A percentile compares a stretch with the other conserved stretches of the same genome.
Evolutionary conservation across 2,329 filamentous ascomycete genomes (phyloP).

Genomic region (Arthrobotrys iridis): DNA sequence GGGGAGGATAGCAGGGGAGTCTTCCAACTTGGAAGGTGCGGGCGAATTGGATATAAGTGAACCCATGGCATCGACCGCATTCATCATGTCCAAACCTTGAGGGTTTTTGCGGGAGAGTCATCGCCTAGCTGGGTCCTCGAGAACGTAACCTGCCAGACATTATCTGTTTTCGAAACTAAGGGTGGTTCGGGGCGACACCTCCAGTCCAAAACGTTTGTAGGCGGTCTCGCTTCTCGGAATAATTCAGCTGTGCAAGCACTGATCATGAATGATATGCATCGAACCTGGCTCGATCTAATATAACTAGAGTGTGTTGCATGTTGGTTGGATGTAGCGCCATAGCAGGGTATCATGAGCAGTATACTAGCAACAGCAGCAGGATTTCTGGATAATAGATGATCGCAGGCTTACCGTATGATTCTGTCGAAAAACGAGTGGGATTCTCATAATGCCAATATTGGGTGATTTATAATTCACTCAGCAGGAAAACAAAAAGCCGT

Average conservation of each 20-base stretch:
- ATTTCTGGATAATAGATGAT: slow-evolving; percentile 6
- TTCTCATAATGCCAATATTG: slow-evolving; percentile 27
- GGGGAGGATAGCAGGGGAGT: slow-evolving; percentile 3
- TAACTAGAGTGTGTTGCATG: slow-evolving; percentile 29
- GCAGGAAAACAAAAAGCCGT: background rate
- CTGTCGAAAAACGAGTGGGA: background rate
- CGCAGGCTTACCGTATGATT: background rate
- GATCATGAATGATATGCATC: slow-evolving; percentile 18
- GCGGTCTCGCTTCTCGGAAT: slow-evolving; percentile 49
- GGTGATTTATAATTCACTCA: slow-evolving; percentile 51
- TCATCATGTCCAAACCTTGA: slow-evolving; percentile 25
- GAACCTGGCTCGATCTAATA: slow-evolving; percentile 2
- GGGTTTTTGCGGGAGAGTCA: slow-evolving; percentile 37
- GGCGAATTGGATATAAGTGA: slow-evolving; percentile 24
- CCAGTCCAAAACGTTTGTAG: background rate
- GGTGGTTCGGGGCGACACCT: background rate
- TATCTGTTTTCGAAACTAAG: background rate
- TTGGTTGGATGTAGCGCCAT: slow-evolving; percentile 20
- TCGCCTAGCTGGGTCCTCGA: slow-evolving; percentile 15
- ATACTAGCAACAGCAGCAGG: background rate
- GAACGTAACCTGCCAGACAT: background rate
- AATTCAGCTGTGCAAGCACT: slow-evolving; percentile 25
- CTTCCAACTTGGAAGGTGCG: slow-evolving; percentile 12
- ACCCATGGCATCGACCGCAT: slow-evolving; percentile 27
- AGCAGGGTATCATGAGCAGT: slow-evolving; percentile 9